Base-by-base conservation (phyloP, 345 rosid genomes). In the Aquilaria malaccensis region DNA sequence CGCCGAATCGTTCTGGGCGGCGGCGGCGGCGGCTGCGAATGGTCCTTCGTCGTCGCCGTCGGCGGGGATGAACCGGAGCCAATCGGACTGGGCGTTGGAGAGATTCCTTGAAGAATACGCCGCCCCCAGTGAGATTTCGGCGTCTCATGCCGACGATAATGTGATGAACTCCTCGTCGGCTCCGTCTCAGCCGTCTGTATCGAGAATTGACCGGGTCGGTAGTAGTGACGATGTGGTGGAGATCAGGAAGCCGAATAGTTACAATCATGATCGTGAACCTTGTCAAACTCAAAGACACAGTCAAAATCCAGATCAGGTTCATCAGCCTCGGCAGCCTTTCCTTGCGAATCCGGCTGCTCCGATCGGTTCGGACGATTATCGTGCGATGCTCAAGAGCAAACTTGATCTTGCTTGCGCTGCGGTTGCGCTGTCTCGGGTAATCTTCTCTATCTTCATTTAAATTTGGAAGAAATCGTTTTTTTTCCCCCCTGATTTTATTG, bases 401-500 rank as follows among this genome's bases (percentile, higher is more conserved):
- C 91, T 83, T 63, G 77, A 85, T 54, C 73, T 76, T 7, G 89
- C 91, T 52, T 83, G 95, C 70, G 87, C 91, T 67, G 97, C 91
- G 60, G 87, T 75, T 33, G 84, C 81, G 52, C 70, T 56, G 1
- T 37, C 43, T 31, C 59, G 76, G 74, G 97, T 87, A 71, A 52
- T 5, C 64, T 51, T 37, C 43, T 37, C 43, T 37, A 4, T 37
- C 43, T 37, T 9, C 4, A 37, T 3, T 37, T 5, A 4, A 37
- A 37, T 37, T 9, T 37, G 7, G 43, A 37, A 37, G 43, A 4
- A 37, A 37, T 37, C 7, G 7, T 37, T 15, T 37, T 37, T 9
- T 37, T 37, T 37, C 1, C 1, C 43, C 43, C 7, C 43, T 9
- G 43, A 45, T 5, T 7, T 48, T 50, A 12, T 56, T 41, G 43